Conservation (phyloP, 441 rosid genomes). For the Pelargonium exstipulatum region DNA sequence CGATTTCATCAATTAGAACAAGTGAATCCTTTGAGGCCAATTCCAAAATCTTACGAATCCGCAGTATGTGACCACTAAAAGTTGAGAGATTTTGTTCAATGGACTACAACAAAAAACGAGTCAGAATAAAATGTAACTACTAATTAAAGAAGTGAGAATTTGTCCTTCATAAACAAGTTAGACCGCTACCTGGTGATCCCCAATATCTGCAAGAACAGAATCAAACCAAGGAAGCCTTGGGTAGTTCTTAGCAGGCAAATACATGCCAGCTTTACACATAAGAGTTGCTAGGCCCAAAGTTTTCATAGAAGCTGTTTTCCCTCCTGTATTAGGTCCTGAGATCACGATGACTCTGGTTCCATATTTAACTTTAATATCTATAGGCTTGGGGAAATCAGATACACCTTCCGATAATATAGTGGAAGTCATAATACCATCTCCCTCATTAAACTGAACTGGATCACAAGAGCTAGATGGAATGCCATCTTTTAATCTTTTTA, state of each 20-base stretch:
- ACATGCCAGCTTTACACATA: slow-evolving; percentile 89
- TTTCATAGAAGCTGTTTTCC: slow-evolving; percentile 96
- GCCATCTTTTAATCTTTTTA: slow-evolving; percentile 25
- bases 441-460: slow-evolving; percentile 22
- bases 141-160: slow-evolving; percentile 20
- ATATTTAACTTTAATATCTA: slow-evolving; percentile 63
- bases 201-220: slow-evolving; percentile 84
- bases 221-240: slow-evolving; percentile 92
- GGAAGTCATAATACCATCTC: slow-evolving; percentile 21
- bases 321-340: slow-evolving; percentile 95
- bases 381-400: slow-evolving; percentile 63
- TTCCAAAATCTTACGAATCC: slow-evolving; percentile 63
- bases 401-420: slow-evolving; percentile 23
- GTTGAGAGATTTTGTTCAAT: slow-evolving; percentile 89
- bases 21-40: slow-evolving; percentile 66
- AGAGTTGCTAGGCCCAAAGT: slow-evolving; percentile 76
- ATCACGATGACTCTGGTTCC: slow-evolving; percentile 71
- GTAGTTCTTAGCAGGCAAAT: slow-evolving; percentile 65
- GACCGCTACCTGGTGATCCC: slow-evolving; percentile 83
- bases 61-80: slow-evolving; percentile 78
- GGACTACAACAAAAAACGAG: slow-evolving; percentile 54
- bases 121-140: slow-evolving; percentile 32
- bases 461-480: slow-evolving; percentile 21
- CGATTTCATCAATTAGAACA: slow-evolving; percentile 86
- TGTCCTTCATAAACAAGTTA: slow-evolving; percentile 21